Evolutionary conservation across 345 rosid species (phyloP).

Genomic region (Citrus glauca): DNA sequence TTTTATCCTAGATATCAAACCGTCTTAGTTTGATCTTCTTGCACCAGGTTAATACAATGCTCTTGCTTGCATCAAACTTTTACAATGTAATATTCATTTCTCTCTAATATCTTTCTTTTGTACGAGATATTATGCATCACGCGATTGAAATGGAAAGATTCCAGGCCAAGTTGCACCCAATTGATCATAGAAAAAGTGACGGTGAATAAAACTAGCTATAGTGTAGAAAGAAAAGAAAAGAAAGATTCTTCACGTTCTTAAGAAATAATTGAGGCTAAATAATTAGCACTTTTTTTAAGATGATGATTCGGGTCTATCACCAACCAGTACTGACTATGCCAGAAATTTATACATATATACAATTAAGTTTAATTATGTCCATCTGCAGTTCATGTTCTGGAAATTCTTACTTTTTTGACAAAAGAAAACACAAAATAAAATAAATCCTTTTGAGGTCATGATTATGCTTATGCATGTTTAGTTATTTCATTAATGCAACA

Average conservation of each 20-base stretch:
- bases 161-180: background rate
- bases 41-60: too few species aligned
- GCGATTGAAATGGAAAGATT: background rate
- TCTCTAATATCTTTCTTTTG: background rate
- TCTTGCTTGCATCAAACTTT: too few species aligned
- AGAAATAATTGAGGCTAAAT: background rate
- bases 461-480: background rate
- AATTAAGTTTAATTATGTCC: background rate
- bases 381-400: too few species aligned
- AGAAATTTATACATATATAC: background rate
- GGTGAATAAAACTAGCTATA: background rate
- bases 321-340: background rate
- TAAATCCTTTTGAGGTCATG: background rate
- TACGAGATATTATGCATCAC: background rate
- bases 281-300: background rate
- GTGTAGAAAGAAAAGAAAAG: background rate
- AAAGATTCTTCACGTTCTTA: slow-evolving; percentile 4
- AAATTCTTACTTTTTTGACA: too few species aligned
- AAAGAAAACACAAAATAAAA: too few species aligned
- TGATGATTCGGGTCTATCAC: background rate
- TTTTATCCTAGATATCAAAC: too few species aligned
- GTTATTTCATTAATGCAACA: background rate
- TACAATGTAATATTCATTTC: too few species aligned
- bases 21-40: too few species aligned
- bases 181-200: background rate